Conservation (phyloP, 176 grass and related monocot species). For the Carex myosuroides region DNA sequence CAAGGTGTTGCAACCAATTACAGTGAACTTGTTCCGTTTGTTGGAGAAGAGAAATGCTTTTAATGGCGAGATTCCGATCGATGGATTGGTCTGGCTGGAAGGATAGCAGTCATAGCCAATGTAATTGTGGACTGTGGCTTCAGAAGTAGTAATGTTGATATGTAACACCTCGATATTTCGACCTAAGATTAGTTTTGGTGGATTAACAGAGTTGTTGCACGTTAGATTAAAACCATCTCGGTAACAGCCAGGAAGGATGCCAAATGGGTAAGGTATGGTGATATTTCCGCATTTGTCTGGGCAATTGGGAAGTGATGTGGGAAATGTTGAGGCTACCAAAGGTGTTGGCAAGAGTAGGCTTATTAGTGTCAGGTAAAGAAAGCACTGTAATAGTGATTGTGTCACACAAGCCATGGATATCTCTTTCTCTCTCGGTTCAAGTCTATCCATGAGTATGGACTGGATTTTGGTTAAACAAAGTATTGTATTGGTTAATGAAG, state of each 20-base stretch:
- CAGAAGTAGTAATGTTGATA: not conserved
- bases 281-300: conserved; percentile 27
- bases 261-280: conserved; percentile 31
- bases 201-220: not conserved
- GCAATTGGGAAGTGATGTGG: not conserved
- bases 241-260: conserved; percentile 14
- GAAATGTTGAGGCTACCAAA: not conserved
- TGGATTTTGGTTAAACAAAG: not conserved
- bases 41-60: conserved; percentile 3
- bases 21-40: conserved; percentile 16
- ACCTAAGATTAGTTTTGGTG: not conserved
- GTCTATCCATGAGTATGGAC: not conserved
- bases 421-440: not conserved
- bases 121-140: not conserved
- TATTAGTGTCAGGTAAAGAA: not conserved
- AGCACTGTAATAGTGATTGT: not conserved
- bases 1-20: conserved; percentile 7
- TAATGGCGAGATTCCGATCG: too few species aligned
- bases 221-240: conserved; percentile 11
- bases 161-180: not conserved
- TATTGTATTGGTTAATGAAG: not conserved
- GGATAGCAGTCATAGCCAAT: not conserved
- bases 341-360: not conserved
- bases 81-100: too few species aligned
- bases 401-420: not conserved